Conservation (phyloP, 2,329 filamentous ascomycete genomes). For the Trichoderma brevicompactum region DNA sequence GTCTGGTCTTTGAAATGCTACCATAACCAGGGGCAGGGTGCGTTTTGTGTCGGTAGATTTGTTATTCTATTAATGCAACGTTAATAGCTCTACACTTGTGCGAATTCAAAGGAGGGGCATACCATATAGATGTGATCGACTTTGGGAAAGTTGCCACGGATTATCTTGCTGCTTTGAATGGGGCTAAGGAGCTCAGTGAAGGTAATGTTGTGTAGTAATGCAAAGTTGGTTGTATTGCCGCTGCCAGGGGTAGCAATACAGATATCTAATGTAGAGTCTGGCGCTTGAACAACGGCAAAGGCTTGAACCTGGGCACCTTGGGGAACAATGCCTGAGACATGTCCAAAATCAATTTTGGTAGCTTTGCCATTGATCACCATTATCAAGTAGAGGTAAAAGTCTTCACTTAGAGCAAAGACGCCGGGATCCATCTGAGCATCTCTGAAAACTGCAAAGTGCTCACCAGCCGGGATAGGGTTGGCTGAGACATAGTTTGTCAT, state of each 20-base stretch:
- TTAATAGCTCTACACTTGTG: not conserved
- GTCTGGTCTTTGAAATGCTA: slow-evolving; percentile 1
- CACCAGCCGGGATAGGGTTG: not conserved
- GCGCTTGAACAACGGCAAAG: slow-evolving; percentile 6
- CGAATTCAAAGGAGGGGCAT: not conserved
- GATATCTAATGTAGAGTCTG: not conserved
- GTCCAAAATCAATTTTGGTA: not conserved
- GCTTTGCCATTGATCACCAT: not conserved
- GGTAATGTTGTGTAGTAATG: not conserved
- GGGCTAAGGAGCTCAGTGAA: not conserved
- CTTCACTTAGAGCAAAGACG: not conserved
- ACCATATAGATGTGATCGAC: slow-evolving; percentile 1
- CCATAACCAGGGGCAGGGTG: not conserved
- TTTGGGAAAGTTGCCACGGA: not conserved
- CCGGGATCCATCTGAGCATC: slow-evolving; percentile 4
- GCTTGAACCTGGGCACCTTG: not conserved
- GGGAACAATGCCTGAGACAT: not conserved
- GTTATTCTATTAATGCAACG: not conserved
- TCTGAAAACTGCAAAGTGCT: slow-evolving; percentile 3
- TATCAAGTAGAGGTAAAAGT: not conserved
- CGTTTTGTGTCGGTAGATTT: not conserved
- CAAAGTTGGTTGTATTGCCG: not conserved
- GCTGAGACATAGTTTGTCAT: slow-evolving; percentile 11
- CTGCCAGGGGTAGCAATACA: not conserved
- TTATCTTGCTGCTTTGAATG: slow-evolving; percentile 1